Evolutionary conservation across 75 land plant species (phyloP).

Genomic region (Selaginella moellendorffii): DNA sequence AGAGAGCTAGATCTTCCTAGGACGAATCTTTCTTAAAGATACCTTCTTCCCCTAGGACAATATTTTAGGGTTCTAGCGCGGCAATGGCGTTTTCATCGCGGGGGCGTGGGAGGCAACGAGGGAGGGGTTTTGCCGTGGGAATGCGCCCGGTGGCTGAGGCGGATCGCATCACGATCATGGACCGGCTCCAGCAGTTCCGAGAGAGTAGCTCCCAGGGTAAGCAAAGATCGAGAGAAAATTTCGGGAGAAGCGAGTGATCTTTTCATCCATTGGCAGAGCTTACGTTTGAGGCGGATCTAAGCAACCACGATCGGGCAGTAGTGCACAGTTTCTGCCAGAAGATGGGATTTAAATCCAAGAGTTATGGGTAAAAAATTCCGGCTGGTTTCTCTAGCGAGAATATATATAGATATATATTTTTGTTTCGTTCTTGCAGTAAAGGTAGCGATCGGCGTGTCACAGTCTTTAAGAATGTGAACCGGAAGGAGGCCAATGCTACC

Average conservation of each 20-base stretch:
- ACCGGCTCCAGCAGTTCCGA: background rate
- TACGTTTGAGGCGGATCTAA: conserved; percentile 1
- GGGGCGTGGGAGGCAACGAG: conserved; percentile 9
- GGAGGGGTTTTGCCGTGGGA: conserved; percentile 8
- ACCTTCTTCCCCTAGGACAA: no score
- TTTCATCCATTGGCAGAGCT: background rate
- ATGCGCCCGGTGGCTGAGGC: conserved; percentile 5
- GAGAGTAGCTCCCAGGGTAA: background rate
- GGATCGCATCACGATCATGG: conserved; percentile 1
- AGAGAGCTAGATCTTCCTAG: no score
- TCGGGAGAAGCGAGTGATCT: background rate
- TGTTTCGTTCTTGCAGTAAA: conserved; percentile 22
- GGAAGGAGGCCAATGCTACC: background rate
- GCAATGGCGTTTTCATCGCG: background rate
- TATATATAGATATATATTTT: no score
- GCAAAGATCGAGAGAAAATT: background rate
- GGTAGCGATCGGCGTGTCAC: conserved; percentile 46
- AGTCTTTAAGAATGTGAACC: conserved; percentile 40
- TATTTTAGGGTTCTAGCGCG: background rate
- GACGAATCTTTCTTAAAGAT: no score
- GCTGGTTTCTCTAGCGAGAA: background rate
- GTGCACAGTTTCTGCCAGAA: conserved; percentile 3
- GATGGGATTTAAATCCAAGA: conserved; percentile 8
- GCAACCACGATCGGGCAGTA: conserved; percentile 8
- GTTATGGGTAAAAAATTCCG: conserved; percentile 1